Evolutionary conservation across 805 yeast genomes (phyloP).

Genomic region (Metschnikowia corniflorae): DNA sequence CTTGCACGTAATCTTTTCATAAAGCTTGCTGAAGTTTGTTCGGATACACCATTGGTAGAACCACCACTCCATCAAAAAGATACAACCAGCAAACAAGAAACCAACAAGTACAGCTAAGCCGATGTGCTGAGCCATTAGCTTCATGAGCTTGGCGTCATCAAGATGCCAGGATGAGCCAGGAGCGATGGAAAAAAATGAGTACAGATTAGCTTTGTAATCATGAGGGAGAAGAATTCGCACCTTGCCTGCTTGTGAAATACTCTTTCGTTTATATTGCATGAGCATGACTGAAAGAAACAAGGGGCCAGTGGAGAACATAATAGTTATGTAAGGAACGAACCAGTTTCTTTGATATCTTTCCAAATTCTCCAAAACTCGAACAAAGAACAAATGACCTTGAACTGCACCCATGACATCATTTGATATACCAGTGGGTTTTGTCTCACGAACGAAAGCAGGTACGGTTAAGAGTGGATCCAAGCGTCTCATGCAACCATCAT

Average conservation of each 20-base stretch:
- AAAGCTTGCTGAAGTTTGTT: slow-evolving; percentile 24
- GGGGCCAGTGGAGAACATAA: slow-evolving; percentile 93
- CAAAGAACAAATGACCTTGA: slow-evolving; percentile 82
- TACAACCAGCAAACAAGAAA: slow-evolving; percentile 47
- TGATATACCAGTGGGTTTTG: slow-evolving; percentile 86
- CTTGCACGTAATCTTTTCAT: slow-evolving; percentile 13
- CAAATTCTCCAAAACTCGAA: slow-evolving; percentile 62
- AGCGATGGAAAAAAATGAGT: slow-evolving; percentile 69
- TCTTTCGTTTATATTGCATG: slow-evolving; percentile 84
- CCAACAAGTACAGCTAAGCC: slow-evolving; percentile 69
- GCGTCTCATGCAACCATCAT: slow-evolving; percentile 78
- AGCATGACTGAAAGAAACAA: slow-evolving; percentile 79
- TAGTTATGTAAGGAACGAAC: slow-evolving; percentile 83
- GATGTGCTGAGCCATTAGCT: slow-evolving; percentile 70
- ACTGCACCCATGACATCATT: slow-evolving; percentile 91
- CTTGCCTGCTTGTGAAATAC: slow-evolving; percentile 59
- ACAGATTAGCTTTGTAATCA: slow-evolving; percentile 60
- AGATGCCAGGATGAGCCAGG: slow-evolving; percentile 92
- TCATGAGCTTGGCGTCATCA: slow-evolving; percentile 79
- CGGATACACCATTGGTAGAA: slow-evolving; percentile 36
- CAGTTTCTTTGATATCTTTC: slow-evolving; percentile 62
- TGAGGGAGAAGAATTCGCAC: slow-evolving; percentile 68
- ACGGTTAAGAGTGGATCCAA: slow-evolving; percentile 77
- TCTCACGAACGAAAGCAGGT: slow-evolving; percentile 84
- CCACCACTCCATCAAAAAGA: slow-evolving; percentile 39